A percentile compares a stretch with the other conserved stretches of the same genome.
Evolutionary conservation across 2,329 filamentous ascomycete species (phyloP).

Genomic region (Falciphora oryzae): DNA sequence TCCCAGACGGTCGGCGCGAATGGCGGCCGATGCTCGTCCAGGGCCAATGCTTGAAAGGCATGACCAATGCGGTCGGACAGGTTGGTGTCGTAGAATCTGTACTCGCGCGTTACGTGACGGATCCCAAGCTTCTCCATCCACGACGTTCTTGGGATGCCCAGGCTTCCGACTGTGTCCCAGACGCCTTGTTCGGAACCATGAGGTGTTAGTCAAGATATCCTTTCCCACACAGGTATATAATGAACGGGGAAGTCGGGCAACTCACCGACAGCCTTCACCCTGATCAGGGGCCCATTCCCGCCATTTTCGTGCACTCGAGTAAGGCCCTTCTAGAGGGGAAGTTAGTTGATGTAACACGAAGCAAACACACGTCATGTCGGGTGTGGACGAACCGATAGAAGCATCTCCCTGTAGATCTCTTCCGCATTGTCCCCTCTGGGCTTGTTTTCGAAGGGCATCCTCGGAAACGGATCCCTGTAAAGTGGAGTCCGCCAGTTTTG

Average conservation of each 20-base stretch:
- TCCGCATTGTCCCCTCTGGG: constrained; percentile 38
- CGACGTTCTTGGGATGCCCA: constrained; percentile 40
- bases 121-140: constrained; percentile 43
- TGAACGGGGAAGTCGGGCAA: background rate
- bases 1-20: constrained; percentile 27
- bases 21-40: constrained; percentile 49
- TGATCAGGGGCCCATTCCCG: constrained; percentile 36
- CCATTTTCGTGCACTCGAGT: constrained; percentile 37
- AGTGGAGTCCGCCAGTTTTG: constrained; percentile 42
- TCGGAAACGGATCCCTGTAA: constrained; percentile 42
- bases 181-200: constrained; percentile 30
- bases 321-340: constrained; percentile 19
- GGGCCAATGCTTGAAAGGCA: constrained; percentile 53
- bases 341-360: background rate
- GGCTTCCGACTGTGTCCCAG: constrained; percentile 43
- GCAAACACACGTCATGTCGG: too few species aligned
- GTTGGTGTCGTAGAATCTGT: constrained; percentile 48
- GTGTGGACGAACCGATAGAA: constrained; percentile 31
- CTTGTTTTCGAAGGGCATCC: constrained; percentile 41
- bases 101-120: constrained; percentile 37
- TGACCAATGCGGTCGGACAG: constrained; percentile 48
- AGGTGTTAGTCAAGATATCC: background rate
- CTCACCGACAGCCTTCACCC: constrained; percentile 37
- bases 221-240: background rate
- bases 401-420: constrained; percentile 35